These are phyloP conservation scores for Sedum album DNA, from an alignment of 164 flowering plant species.

Conservation along the genomic window DNA sequence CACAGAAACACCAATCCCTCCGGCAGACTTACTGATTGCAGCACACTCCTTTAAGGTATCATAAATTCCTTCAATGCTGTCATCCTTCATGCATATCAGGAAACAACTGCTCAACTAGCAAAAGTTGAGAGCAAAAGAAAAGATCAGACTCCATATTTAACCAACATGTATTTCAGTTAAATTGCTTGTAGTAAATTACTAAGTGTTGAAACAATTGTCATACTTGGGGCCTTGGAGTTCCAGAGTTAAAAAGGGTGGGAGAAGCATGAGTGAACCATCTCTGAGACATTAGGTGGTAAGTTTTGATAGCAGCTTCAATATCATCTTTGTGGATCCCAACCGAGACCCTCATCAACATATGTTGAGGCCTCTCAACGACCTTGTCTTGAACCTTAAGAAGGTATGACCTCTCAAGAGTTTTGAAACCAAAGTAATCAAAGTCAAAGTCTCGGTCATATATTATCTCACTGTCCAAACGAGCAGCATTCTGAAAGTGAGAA, in stretches of 20 bases:
- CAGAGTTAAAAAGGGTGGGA: conserved; percentile 92
- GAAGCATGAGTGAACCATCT: conserved; percentile 99
- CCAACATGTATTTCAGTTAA: background rate
- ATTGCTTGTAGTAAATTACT: background rate
- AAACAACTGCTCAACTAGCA: conserved; percentile 95
- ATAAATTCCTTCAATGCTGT: conserved; percentile 97
- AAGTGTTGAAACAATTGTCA: conserved; percentile 3
- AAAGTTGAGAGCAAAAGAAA: background rate
- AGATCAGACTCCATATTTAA: background rate
- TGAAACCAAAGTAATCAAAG: conserved; percentile 97
- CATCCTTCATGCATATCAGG: conserved; percentile 93
- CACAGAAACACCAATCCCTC: conserved; percentile 96
- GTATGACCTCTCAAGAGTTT: conserved; percentile 98
- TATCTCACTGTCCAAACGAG: conserved; percentile 85
- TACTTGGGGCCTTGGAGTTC: conserved; percentile 98
- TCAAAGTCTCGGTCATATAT: conserved; percentile 97
- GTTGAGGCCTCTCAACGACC: conserved; percentile 97
- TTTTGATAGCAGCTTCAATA: conserved; percentile 73
- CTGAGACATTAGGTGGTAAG: conserved; percentile 95
- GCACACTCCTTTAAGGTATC: conserved; percentile 98
- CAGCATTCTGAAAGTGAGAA: conserved; percentile 68
- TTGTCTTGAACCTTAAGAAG: conserved; percentile 79
- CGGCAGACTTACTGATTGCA: conserved; percentile 97
- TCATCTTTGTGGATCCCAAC: conserved; percentile 96
- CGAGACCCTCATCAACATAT: conserved; percentile 98